These are phyloP conservation scores for Trichoderma sp. DNA, from an alignment of 2,329 filamentous ascomycete genomes.

Conservation along the genomic window DNA sequence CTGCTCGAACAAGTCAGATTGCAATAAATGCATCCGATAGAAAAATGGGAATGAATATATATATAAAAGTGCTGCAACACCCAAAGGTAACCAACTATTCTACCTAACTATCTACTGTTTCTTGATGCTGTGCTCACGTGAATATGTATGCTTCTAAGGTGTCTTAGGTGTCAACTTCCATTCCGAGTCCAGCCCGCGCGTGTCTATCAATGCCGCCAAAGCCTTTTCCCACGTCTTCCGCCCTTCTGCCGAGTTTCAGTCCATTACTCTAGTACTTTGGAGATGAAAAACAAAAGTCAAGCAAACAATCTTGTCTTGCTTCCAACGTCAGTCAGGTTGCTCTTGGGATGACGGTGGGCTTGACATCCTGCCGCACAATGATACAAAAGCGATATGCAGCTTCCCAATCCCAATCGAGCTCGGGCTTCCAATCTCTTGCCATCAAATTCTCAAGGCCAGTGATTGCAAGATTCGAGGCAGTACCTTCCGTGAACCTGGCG, in stretches of 20 bases:
- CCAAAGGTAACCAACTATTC: neutral
- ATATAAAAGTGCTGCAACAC: neutral
- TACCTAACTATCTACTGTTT: neutral
- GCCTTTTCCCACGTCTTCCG: neutral
- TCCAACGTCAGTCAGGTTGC: neutral
- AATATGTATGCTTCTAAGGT: constrained; percentile 6
- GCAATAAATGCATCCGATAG: neutral
- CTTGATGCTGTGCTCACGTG: neutral
- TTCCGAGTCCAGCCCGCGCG: neutral
- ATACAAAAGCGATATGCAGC: neutral
- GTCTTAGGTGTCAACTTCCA: neutral
- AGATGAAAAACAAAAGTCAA: neutral
- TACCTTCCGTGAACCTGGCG: neutral
- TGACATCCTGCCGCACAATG: neutral
- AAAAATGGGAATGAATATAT: neutral
- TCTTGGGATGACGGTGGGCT: neutral
- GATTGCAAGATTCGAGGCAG: neutral
- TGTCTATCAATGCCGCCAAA: constrained; percentile 6
- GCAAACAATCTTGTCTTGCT: neutral
- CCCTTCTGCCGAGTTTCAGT: neutral
- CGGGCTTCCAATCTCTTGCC: neutral
- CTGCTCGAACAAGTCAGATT: neutral
- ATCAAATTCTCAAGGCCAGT: neutral
- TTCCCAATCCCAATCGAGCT: neutral
- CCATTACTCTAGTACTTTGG: neutral